Percentiles rank a stretch among this genome's conserved stretches.
These are phyloP conservation scores for Salix suchowensis DNA, from an alignment of 345 rosid species.

Conservation along the genomic window DNA sequence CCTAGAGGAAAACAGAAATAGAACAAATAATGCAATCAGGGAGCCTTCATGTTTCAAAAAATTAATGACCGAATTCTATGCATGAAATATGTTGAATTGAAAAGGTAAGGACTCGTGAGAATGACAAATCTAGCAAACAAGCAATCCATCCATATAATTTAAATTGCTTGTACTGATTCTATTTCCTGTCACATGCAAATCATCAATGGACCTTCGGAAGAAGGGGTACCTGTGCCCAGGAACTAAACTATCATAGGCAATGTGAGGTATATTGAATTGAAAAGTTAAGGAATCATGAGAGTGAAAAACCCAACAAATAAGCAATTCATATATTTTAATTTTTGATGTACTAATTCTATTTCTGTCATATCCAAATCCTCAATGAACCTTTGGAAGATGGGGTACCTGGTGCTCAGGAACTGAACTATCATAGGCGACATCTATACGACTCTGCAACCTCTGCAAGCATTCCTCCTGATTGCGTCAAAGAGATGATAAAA, in stretches of 20 bases:
- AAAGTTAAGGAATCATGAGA: background rate
- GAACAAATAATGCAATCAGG: slow-evolving; percentile 3
- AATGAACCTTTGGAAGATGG: background rate
- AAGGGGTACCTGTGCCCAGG: background rate
- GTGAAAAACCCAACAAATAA: background rate
- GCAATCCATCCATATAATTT: background rate
- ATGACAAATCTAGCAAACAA: background rate
- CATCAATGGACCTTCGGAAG: background rate
- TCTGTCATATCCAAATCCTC: background rate
- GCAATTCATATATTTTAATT: background rate
- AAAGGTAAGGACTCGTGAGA: background rate
- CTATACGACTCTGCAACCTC: slow-evolving; percentile 80
- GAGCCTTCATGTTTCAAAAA: background rate
- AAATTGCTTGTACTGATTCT: background rate
- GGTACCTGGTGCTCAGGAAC: slow-evolving; percentile 3
- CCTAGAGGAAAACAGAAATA: slow-evolving; percentile 45
- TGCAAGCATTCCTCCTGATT: slow-evolving; percentile 86
- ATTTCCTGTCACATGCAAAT: background rate
- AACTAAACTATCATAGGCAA: background rate
- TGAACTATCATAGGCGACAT: slow-evolving; percentile 74
- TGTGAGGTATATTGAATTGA: background rate
- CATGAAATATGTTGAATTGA: background rate
- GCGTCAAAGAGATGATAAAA: slow-evolving; percentile 6
- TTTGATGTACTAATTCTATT: background rate
- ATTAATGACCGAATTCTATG: background rate